phyloP scores from a whole-genome alignment of 371 early-diverging fungal genomes.

The Mortierella sp. region DNA sequence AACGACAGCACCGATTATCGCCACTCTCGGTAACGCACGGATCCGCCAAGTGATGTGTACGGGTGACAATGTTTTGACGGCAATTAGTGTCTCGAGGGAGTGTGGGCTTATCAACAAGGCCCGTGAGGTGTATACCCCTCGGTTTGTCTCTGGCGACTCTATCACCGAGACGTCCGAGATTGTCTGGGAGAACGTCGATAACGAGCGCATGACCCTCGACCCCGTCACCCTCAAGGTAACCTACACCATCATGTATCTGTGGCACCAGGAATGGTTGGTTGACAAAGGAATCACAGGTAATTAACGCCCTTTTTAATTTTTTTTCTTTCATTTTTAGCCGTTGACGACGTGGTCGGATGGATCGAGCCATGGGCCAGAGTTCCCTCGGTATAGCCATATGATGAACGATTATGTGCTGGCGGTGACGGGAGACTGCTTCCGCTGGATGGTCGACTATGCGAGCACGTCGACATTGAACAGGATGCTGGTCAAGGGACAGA shows the following conservation, averaged over 20 bases:
- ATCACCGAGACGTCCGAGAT: constrained; percentile 70
- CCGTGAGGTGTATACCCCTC: constrained; percentile 70
- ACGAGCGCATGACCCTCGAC: constrained; percentile 70
- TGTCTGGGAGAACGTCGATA: constrained; percentile 78
- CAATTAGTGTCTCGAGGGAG: constrained; percentile 95
- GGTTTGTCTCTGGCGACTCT: constrained; percentile 68
- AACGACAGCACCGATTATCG: constrained; percentile 85
- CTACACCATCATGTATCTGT: too few relatives aligned
- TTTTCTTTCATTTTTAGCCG: constrained; percentile 11
- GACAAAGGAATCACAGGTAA: neutral
- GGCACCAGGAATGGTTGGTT: too few relatives aligned
- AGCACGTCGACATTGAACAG: constrained; percentile 76
- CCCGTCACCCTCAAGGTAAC: constrained; percentile 66
- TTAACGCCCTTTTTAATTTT: neutral
- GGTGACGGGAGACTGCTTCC: constrained; percentile 96
- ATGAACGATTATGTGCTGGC: constrained; percentile 80
- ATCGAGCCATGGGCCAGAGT: constrained; percentile 33
- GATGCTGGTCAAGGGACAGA: constrained; percentile 90
- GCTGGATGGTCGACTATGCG: constrained; percentile 91
- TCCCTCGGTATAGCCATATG: constrained; percentile 31
- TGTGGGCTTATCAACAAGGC: constrained; percentile 81
- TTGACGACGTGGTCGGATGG: constrained; percentile 25
- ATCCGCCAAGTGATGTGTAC: constrained; percentile 99
- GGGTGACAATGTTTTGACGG: constrained; percentile 99
- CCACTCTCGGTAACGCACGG: constrained; percentile 85